A percentile compares a stretch with the other conserved stretches of the same genome.
phyloP scores from a whole-genome alignment of 1,284 basidiomycete species.

The Takashimella tepidaria region DNA sequence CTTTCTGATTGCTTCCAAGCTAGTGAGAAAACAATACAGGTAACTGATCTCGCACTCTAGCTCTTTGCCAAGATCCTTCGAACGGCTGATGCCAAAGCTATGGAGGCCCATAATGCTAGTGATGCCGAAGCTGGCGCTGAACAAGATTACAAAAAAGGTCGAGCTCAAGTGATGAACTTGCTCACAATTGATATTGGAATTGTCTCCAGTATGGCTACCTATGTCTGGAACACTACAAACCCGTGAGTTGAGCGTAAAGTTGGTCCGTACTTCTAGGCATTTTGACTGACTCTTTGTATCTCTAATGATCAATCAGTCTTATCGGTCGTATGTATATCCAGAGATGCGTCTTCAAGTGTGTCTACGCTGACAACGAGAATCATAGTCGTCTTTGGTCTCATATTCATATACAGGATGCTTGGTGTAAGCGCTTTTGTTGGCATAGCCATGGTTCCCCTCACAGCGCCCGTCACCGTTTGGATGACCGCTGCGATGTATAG shows the following conservation, averaged over 20 bases:
- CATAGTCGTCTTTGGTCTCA: constrained; percentile 35
- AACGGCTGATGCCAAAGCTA: constrained; percentile 37
- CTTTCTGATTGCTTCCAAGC: not conserved
- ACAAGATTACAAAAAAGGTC: constrained; percentile 21
- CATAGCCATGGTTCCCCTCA: constrained; percentile 35
- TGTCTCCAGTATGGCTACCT: constrained; percentile 33
- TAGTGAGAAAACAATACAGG: not conserved
- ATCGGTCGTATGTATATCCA: no score
- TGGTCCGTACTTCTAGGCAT: no score
- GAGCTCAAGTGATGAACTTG: constrained; percentile 44
- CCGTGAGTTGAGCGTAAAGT: no score
- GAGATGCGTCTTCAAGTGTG: no score
- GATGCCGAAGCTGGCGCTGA: constrained; percentile 20
- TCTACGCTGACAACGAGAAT: no score
- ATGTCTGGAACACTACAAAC: constrained; percentile 36
- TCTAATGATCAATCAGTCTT: no score
- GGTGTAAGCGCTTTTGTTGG: constrained; percentile 41
- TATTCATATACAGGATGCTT: constrained; percentile 41
- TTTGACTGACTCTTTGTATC: no score
- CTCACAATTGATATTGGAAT: constrained; percentile 39
- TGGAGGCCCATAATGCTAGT: constrained; percentile 37
- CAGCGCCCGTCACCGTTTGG: constrained; percentile 25
- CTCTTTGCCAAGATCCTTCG: constrained; percentile 44
- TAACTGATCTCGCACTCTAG: constrained; percentile 14
- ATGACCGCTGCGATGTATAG: constrained; percentile 37